A percentile compares a stretch with the other conserved stretches of the same genome.
phyloP scores from a whole-genome alignment of 1,284 basidiomycete genomes.

The Neotropicomus parvogracilis region DNA sequence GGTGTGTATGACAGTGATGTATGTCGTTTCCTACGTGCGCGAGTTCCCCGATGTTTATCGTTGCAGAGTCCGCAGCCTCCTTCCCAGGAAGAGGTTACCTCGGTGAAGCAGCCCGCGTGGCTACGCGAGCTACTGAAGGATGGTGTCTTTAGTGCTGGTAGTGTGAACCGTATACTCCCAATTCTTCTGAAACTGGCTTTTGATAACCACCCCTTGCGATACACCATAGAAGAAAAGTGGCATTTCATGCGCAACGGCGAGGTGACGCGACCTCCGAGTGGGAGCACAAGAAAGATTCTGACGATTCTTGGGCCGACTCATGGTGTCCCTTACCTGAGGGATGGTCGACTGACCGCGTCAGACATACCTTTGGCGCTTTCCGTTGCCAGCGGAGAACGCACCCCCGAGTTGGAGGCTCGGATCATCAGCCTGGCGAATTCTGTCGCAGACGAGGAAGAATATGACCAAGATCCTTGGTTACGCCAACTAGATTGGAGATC shows the following conservation, averaged over 20 bases:
- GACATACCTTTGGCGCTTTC: slow-evolving; percentile 42
- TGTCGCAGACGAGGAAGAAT: slow-evolving; percentile 21
- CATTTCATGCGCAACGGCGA: slow-evolving; percentile 46
- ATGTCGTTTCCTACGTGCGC: slow-evolving; percentile 17
- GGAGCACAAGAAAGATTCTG: slow-evolving; percentile 38
- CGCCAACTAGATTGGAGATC: slow-evolving; percentile 64
- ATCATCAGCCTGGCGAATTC: slow-evolving; percentile 41
- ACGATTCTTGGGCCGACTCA: slow-evolving; percentile 44
- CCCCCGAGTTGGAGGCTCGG: slow-evolving; percentile 29
- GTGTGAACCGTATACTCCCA: slow-evolving; percentile 69
- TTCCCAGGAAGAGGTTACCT: background rate
- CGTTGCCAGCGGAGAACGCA: slow-evolving; percentile 39
- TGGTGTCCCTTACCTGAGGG: slow-evolving; percentile 39
- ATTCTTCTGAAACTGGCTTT: slow-evolving; percentile 77
- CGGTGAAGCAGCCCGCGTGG: slow-evolving; percentile 61
- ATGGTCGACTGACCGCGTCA: slow-evolving; percentile 37
- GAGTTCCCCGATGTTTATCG: background rate
- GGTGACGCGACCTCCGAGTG: slow-evolving; percentile 45
- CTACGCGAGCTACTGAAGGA: slow-evolving; percentile 59
- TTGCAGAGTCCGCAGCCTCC: slow-evolving; percentile 9
- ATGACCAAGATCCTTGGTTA: slow-evolving; percentile 53
- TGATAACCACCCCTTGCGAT: slow-evolving; percentile 65
- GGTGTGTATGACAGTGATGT: slow-evolving; percentile 39
- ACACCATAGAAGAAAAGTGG: slow-evolving; percentile 66
- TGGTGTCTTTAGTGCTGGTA: slow-evolving; percentile 47